Conservation (phyloP, 2,329 filamentous ascomycete genomes). For the Colletotrichum horii region DNA sequence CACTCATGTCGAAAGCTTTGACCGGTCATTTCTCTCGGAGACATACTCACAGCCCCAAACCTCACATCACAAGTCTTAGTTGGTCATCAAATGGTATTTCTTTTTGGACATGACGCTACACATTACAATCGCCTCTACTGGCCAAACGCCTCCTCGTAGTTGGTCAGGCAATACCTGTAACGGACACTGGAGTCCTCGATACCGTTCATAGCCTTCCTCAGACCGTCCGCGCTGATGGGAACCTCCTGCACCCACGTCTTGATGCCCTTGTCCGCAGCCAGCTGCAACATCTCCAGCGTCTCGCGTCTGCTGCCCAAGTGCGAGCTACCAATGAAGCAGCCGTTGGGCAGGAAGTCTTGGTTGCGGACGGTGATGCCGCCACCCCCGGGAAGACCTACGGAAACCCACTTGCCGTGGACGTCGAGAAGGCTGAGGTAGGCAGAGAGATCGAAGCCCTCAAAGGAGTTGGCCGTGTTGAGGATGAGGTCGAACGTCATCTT, state of each 20-base stretch:
- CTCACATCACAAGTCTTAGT: not conserved
- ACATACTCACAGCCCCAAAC: not conserved
- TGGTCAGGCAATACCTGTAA: constrained; percentile 78
- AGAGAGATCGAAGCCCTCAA: constrained; percentile 69
- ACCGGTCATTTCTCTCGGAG: too few relatives aligned
- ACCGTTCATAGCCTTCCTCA: constrained; percentile 71
- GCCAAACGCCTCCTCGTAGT: constrained; percentile 73
- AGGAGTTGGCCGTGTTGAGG: constrained; percentile 75
- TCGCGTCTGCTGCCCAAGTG: constrained; percentile 75
- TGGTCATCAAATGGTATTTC: constrained; percentile 7
- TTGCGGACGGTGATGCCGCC: constrained; percentile 74
- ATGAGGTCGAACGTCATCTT: constrained; percentile 76
- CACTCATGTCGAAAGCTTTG: not conserved
- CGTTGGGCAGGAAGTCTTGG: constrained; percentile 78
- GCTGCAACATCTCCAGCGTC: constrained; percentile 73
- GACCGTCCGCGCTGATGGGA: constrained; percentile 73
- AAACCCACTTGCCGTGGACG: constrained; percentile 81
- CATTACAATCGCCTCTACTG: constrained; percentile 30
- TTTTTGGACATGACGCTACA: constrained; percentile 1
- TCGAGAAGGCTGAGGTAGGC: constrained; percentile 82
- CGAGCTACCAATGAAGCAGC: constrained; percentile 72
- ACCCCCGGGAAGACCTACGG: constrained; percentile 80
- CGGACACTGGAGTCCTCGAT: constrained; percentile 74
- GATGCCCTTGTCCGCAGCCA: constrained; percentile 73
- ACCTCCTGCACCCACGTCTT: constrained; percentile 76